Conservation (phyloP, 257 asterid species). For the Leptodermis oblonga region DNA sequence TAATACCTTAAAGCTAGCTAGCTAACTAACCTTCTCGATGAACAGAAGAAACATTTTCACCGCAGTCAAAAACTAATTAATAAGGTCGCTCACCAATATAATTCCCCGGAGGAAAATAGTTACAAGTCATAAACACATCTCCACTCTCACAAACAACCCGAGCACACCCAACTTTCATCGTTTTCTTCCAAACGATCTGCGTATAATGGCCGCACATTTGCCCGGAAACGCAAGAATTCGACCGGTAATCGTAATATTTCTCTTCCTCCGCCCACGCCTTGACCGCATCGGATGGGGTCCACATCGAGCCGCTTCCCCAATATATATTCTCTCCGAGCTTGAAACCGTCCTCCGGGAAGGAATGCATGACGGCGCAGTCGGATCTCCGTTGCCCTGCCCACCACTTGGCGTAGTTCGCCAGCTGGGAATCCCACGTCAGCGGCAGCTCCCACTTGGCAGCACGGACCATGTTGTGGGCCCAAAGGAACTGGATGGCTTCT, state of each 20-base stretch:
- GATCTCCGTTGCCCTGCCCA: conserved; percentile 59
- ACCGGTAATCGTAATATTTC: conserved; percentile 42
- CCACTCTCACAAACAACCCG: conserved; percentile 58
- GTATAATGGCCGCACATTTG: conserved; percentile 73
- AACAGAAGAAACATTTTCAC: no score
- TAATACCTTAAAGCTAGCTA: no score
- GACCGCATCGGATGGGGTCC: conserved; percentile 69
- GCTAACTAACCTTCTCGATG: no score
- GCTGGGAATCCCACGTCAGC: conserved; percentile 52
- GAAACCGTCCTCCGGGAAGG: conserved; percentile 59
- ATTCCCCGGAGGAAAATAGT: conserved; percentile 74
- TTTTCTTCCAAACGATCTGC: conserved; percentile 70
- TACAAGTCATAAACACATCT: conserved; percentile 76
- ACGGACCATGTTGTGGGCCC: conserved; percentile 58
- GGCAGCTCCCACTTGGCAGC: conserved; percentile 58
- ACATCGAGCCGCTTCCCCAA: conserved; percentile 66
- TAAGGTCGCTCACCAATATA: conserved; percentile 60
- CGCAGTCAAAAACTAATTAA: conserved; percentile 13
- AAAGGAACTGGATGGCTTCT: conserved; percentile 55
- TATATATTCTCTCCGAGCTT: conserved; percentile 65
- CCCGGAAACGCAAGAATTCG: conserved; percentile 51
- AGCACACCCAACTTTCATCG: conserved; percentile 58
- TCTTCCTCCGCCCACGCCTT: conserved; percentile 68
- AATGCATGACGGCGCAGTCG: conserved; percentile 48
- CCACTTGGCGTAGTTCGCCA: conserved; percentile 53